Base-by-base conservation (phyloP, 306 rosid species). In the Cucumis hystrix region DNA sequence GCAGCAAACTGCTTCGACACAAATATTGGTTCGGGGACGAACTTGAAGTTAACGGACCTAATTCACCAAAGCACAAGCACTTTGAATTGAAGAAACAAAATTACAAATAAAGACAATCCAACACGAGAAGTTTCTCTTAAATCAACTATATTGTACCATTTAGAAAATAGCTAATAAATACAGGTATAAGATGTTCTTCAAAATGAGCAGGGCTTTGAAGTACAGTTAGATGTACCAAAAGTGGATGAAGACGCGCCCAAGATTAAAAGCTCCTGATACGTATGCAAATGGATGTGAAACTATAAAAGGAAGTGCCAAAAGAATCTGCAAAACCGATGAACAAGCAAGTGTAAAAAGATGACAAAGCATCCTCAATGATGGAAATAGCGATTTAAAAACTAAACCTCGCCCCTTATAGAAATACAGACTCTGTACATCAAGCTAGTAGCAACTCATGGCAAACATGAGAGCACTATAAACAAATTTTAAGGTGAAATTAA, bases 11-110 rank as follows among this genome's bases (percentile, higher is more conserved):
- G 86, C 85, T 92, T 92, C 37, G 98, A 96, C 58, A 87, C 85
- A 79, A 96, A 96, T 78, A 96, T 77, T 80, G 86, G 87, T 80
- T 96, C 98, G 7, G 96, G 97, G 76, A 96, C 78, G 49, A 96
- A 96, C 88, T 92, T 96, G 89, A 96, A 89, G 89, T 96, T 96
- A 75, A 92, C 92, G 61, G 97, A 96, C 99, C 98, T 95, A 86
- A 77, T 43, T 83, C 84, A 85, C 80, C 55, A 43, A 65, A 81
- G 52, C n/a, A 60, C 54, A 79, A 69, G 62, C 80, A 89, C 64
- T 82, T 61, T 28, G 54, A 77, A 45, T 45, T 39, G 33, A 20
- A 67, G 79, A 52, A 72, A 16, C 51, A 13, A 7, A 12, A 23
- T 41, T 41, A 70, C 13, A 47, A 20, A 51, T 51, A 51, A 49